These are phyloP conservation scores for Saccharum officinarum DNA, from an alignment of 176 grass and related monocot species.

Conservation along the genomic window DNA sequence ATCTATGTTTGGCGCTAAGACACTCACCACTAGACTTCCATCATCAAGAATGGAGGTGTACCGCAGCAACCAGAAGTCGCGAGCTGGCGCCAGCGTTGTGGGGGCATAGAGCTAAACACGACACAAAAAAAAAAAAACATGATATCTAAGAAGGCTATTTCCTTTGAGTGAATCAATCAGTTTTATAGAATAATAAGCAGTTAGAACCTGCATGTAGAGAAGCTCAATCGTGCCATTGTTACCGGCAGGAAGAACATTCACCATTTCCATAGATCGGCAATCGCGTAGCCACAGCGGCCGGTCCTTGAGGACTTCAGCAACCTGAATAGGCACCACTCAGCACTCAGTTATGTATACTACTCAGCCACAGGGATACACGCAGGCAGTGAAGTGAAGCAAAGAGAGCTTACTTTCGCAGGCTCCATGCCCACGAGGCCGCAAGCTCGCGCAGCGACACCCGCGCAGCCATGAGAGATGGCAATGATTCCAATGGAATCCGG, in stretches of 20 bases:
- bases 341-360: neutral
- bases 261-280: constrained; percentile 84
- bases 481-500: constrained; percentile 99
- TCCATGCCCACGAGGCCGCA: constrained; percentile 95
- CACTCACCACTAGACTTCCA: constrained; percentile 86
- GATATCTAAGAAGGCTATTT: neutral
- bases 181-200: neutral
- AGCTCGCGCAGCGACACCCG: constrained; percentile 85
- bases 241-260: constrained; percentile 68
- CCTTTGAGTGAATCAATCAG: neutral
- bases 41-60: constrained; percentile 90
- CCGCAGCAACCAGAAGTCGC: constrained; percentile 92
- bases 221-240: constrained; percentile 83
- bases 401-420: constrained; percentile 66
- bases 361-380: neutral
- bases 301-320: constrained; percentile 94
- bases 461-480: constrained; percentile 92
- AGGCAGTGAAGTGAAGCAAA: neutral
- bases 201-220: constrained; percentile 88
- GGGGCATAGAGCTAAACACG: constrained; percentile 71
- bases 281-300: constrained; percentile 71
- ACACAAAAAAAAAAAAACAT: neutral
- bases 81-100: constrained; percentile 76
- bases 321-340: constrained; percentile 40
- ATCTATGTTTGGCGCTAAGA: neutral